A percentile compares a stretch with the other conserved stretches of the same genome.
Conservation (phyloP, 2,329 filamentous ascomycete species). For the Didymella pomorum region DNA sequence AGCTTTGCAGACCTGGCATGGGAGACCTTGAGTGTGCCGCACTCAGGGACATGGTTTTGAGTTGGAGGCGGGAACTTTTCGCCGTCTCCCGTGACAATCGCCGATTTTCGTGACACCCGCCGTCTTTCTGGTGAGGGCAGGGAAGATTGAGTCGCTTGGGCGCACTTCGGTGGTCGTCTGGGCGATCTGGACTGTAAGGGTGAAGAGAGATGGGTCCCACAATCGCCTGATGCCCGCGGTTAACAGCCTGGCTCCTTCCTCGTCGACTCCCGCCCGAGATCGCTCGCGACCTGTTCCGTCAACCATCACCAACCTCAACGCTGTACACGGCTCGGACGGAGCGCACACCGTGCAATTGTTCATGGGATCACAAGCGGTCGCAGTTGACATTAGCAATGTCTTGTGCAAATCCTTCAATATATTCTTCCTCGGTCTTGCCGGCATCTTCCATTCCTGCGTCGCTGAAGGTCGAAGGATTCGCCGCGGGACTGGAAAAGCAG, state of each 20-base stretch:
- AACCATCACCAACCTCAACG: neutral
- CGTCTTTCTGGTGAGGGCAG: neutral
- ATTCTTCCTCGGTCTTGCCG: neutral
- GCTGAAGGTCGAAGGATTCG: slow-evolving; percentile 4
- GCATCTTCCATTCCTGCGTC: neutral
- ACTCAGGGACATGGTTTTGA: neutral
- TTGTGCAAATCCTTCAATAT: neutral
- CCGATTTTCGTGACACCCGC: neutral
- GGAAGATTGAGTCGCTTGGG: slow-evolving; percentile 1
- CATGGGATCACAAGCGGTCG: neutral
- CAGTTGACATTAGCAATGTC: neutral
- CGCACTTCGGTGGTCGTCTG: neutral
- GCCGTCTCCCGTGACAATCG: too few species aligned
- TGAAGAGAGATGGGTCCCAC: neutral
- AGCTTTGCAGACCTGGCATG: neutral
- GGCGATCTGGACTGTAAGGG: slow-evolving; percentile 14
- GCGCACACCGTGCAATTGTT: neutral
- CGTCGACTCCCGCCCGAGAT: slow-evolving; percentile 1
- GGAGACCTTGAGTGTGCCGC: neutral
- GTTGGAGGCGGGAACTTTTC: neutral
- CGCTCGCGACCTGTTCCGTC: neutral
- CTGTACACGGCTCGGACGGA: slow-evolving; percentile 1
- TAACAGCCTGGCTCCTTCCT: slow-evolving; percentile 3
- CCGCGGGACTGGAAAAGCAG: neutral
- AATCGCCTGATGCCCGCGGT: neutral